A percentile compares a stretch with the other conserved stretches of the same genome.
Conservation (phyloP, 129 eudicot species). For the Ambrosia trifida region DNA sequence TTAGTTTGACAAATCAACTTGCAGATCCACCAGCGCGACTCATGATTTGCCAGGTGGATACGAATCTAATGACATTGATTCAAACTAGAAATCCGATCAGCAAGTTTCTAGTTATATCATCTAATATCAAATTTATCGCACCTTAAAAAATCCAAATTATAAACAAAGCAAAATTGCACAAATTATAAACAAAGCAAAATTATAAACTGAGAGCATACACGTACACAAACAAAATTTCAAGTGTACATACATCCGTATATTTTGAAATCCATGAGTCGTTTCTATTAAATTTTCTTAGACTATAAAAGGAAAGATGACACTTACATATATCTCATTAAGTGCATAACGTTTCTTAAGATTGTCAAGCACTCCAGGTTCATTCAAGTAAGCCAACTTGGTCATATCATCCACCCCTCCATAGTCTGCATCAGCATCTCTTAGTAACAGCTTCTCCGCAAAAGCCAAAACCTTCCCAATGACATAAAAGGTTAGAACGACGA, state of each 20-base stretch:
- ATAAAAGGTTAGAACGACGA: slow-evolving; percentile 7
- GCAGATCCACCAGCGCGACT: not conserved
- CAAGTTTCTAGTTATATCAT: slow-evolving; percentile 5
- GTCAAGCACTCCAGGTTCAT: slow-evolving; percentile 98
- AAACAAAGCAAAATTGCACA: not conserved
- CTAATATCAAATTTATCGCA: not conserved
- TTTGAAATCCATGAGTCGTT: not conserved
- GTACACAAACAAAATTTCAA: not conserved
- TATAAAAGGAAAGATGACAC: slow-evolving; percentile 27
- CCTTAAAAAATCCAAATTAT: not conserved
- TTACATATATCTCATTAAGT: slow-evolving; percentile 92
- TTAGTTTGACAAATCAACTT: not conserved
- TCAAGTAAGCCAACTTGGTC: slow-evolving; percentile 94
- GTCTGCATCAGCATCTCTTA: slow-evolving; percentile 87
- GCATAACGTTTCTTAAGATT: slow-evolving; percentile 86
- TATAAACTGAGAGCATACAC: slow-evolving; percentile 1
- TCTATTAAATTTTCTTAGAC: not conserved
- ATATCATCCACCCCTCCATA: slow-evolving; percentile 99
- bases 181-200: slow-evolving; percentile 10
- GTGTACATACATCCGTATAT: not conserved
- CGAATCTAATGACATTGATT: not conserved
- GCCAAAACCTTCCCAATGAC: slow-evolving; percentile 47
- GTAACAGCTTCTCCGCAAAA: slow-evolving; percentile 62
- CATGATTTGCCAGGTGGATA: slow-evolving; percentile 3
- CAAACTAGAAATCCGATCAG: slow-evolving; percentile 5